Conservation (phyloP, 1,284 basidiomycete genomes). For the Chalciporus sp. region DNA sequence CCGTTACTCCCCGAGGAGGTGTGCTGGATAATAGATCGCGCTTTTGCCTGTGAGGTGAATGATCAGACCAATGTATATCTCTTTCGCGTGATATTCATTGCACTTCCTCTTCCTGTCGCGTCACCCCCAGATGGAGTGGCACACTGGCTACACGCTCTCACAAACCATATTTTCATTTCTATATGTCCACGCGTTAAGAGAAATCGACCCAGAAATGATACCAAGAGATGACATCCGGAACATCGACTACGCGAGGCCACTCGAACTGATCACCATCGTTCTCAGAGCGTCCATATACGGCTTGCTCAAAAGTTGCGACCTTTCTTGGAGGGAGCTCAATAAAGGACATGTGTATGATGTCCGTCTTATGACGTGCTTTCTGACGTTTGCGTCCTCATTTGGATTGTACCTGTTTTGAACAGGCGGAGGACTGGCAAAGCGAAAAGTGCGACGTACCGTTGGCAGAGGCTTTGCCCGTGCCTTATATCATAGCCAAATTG, state of each 20-base stretch:
- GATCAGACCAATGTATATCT: slow-evolving; percentile 19
- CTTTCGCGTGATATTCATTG: slow-evolving; percentile 19
- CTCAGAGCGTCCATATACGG: slow-evolving; percentile 73
- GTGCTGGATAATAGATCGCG: slow-evolving; percentile 85
- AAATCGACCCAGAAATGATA: slow-evolving; percentile 60
- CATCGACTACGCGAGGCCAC: slow-evolving; percentile 42
- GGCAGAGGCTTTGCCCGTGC: slow-evolving; percentile 68
- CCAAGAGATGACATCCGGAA: slow-evolving; percentile 30
- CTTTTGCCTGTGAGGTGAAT: slow-evolving; percentile 79
- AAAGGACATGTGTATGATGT: slow-evolving; percentile 79
- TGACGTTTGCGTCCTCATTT: slow-evolving; percentile 15
- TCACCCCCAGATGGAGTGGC: slow-evolving; percentile 77
- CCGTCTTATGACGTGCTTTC: slow-evolving; percentile 35
- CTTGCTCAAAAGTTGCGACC: slow-evolving; percentile 81
- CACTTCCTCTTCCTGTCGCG: slow-evolving; percentile 13
- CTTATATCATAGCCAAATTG: slow-evolving; percentile 58
- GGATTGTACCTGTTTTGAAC: slow-evolving; percentile 14
- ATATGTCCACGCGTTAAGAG: slow-evolving; percentile 71
- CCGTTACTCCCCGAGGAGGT: slow-evolving; percentile 74
- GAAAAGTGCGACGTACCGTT: slow-evolving; percentile 85
- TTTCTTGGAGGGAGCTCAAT: slow-evolving; percentile 79
- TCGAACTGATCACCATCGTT: slow-evolving; percentile 67
- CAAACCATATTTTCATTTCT: slow-evolving; percentile 86
- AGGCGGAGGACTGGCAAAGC: slow-evolving; percentile 87
- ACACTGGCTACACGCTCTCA: slow-evolving; percentile 79